Percentiles rank a stretch among this genome's conserved stretches.
Conservation (phyloP, 2,329 filamentous ascomycete species). For the Dothideomycetidae sp. region DNA sequence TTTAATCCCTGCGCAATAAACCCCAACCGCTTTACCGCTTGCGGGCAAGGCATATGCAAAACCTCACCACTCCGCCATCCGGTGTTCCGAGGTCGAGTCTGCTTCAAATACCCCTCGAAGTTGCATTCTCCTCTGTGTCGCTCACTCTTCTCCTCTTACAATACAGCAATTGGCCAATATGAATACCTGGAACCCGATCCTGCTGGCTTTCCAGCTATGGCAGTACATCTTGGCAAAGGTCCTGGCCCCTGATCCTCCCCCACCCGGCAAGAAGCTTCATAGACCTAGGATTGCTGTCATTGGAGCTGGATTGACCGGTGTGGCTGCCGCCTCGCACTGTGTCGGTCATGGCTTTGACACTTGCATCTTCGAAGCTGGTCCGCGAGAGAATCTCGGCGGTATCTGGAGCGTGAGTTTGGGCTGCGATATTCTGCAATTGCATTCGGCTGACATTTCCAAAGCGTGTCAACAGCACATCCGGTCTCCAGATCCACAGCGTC, state of each 20-base stretch:
- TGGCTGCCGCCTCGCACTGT: conserved; percentile 68
- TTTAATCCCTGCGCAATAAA: too few species aligned
- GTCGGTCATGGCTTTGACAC: conserved; percentile 78
- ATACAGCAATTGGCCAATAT: not conserved
- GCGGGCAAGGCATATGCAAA: not conserved
- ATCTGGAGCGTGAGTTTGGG: conserved; percentile 58
- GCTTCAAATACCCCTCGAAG: not conserved
- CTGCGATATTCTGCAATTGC: not conserved
- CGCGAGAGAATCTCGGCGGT: conserved; percentile 52
- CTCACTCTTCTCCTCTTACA: too few species aligned
- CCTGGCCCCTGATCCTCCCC: conserved; percentile 56
- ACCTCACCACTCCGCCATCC: not conserved
- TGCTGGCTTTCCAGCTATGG: conserved; percentile 39
- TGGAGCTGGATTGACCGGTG: conserved; percentile 48
- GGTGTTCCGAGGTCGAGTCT: not conserved
- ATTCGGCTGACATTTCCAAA: conserved; percentile 20
- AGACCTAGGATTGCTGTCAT: conserved; percentile 43
- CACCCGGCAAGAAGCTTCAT: conserved; percentile 40
- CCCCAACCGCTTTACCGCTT: too few species aligned
- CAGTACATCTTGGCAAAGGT: conserved; percentile 51
- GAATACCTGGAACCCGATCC: conserved; percentile 7
- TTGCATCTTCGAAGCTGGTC: conserved; percentile 60
- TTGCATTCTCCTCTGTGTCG: not conserved
- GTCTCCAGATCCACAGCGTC: conserved; percentile 68
- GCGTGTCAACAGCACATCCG: conserved; percentile 69